Base-by-base conservation (phyloP, 2,329 filamentous ascomycete species). In the Phyllosticta ampelicida region DNA sequence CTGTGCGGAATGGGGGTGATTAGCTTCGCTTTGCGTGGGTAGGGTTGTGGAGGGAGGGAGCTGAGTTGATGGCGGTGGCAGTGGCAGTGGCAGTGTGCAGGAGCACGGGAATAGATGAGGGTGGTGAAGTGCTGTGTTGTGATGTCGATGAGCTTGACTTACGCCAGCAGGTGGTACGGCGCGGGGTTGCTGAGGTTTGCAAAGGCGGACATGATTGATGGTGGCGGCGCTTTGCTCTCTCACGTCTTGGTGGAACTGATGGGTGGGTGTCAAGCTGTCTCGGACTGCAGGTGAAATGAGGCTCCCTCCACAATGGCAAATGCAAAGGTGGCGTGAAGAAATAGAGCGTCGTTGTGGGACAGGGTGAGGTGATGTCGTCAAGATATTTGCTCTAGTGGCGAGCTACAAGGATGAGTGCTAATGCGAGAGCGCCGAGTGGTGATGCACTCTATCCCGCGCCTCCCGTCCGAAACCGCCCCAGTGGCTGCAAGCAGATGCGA, bases 121-220 rank as follows among this genome's bases (percentile, higher is more conserved):
- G 56, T 60, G 61, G 57, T 9, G 48, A n/a, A n/a, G n/a, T n/a
- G n/a, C 13, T 19, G 26, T 11, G 23, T 10, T 26, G 13, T 6
- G 19, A 26, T 18, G n/a, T 51, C 26, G 49, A 18, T 19, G 29
- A 9, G n/a, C n/a, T 56, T 29, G 21, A 48, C 57, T 63, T 78
- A 89, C 85, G 84, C 83, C 61, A 91, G 75, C 61, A 92, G 80
- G 71, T 92, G 89, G 73, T 90, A 92, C 13, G 86, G 86, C 52
- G 82, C 86, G 53, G 81, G 80, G 20, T 84, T 84, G 60, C 81
- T 79, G 59, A 89, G 70, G 3, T 8, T 30, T 10, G 26, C 51
- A 18, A 53, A 19, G 4, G 58, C 48, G 29, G 71, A 67, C 30
- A 69, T 65, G 16, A 81, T 72, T 19, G 80, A 78, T 6, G 72